Evolutionary conservation across 2,329 filamentous ascomycete genomes (phyloP), one percentile per base, ranked within the genome.

Genomic region (Ceratocystis diversiconidia): DNA sequence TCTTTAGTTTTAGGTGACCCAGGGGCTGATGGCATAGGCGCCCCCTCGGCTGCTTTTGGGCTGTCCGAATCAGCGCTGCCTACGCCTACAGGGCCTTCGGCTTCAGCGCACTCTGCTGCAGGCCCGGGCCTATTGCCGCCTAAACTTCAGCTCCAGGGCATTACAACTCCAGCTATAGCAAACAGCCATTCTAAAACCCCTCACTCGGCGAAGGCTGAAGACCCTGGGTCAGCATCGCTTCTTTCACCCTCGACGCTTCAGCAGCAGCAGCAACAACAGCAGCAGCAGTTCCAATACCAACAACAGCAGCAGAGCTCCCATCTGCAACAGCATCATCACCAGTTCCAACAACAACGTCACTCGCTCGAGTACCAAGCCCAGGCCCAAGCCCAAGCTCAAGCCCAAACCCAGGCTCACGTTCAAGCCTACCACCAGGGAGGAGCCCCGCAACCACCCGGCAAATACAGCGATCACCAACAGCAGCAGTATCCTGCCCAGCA

Each of bases 401-500:
- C 59, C 32, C 64, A 61, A n/a, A 43, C 52, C 12, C 64, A 61
- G 28, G 64, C 55, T 55, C 52, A 28, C 52, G 8, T 6, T 25
- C 64, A 61, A 48, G 44, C 61, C 57, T 59, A 65, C n/a, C 60
- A 62, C 36, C 63, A 57, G n/a, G 52, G 32, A 19, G 52, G 32
- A 36, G 63, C 52, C 63, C 63, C 63, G 50, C 63, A 43, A 46
- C 22, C 50, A 25, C 63, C 63, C 52, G 48, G 63, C 25, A 64
- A 59, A 36, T 44, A 64, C 50, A 48, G 19, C n/a, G 50, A 59
- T 4, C 52, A 57, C 2, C 48, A n/a, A 5, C 48, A 52, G 5
- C 63, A 61, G 36, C 69, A 69, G 60, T 71, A 71, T n/a, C 17
- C 48, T 59, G 72, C 73, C 61, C 69, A 69, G 65, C 71, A 73